Base-by-base conservation (phyloP, 768 basidiomycete species). In the Mycena polygramma region DNA sequence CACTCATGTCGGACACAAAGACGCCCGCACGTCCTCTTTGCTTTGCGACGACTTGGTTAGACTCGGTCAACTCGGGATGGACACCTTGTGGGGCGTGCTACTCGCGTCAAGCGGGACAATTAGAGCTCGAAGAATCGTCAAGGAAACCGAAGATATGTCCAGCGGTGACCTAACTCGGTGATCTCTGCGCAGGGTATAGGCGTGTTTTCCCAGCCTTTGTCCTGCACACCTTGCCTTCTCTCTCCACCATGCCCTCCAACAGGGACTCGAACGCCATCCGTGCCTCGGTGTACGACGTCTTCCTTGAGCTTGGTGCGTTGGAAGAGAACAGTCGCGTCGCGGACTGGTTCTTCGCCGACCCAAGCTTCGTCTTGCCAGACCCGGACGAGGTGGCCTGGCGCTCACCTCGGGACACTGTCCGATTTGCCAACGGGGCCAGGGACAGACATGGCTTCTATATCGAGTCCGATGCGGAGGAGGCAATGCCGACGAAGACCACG, bases 281-380 rank as follows among this genome's bases (percentile, higher is more conserved):
- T 17, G 78, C 79, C 15, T 82, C 81, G 14, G 75, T 82, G 7
- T 75, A 79, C 59, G 80, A 82, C 61, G 78, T 75, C 62, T 80
- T 79, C 46, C 68, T 79, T 41, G 77, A 81, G 55, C 73, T 82
- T 13, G 81, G 80, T 20, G 79, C 77, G 1, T 74, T 82, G 14
- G 79, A 81, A 65, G 72, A 76, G 14, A 77, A 80, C 70, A 81
- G 76, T 65, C 68, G 74, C 46, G 69, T 81, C 39, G 79, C 78
- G 26, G 73, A 78, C 45, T 82, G 81, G 79, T 78, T 81, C 71
- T 81, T 81, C 69, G 73, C 73, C 52, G 79, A 81, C 57, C 73
- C 66, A 26, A 55, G 13, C 54, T 48, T 10, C 26, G 60, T 58
- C 57, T 49, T 73, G 7, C 58, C 72, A 1, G 62, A 68, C 41